Percentiles rank a stretch among this genome's conserved stretches.
Conservation (phyloP, 306 rosid species). For the Lagenaria siceraria region DNA sequence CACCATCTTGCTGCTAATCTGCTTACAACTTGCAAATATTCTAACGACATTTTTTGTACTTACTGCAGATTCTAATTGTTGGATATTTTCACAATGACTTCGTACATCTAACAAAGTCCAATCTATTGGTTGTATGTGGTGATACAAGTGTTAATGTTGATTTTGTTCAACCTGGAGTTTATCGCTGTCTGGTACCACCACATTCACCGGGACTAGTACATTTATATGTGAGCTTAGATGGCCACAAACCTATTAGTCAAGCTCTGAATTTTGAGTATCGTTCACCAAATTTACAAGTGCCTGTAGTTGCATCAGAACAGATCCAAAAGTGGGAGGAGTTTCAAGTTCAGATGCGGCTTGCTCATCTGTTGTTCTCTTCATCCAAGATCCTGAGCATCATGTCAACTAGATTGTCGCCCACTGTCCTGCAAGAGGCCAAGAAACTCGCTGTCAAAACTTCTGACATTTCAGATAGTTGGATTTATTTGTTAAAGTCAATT, state of each 20-base stretch:
- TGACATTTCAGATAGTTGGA: constrained; percentile 51
- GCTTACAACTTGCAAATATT: background rate
- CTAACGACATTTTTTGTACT: background rate
- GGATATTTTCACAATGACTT: constrained; percentile 56
- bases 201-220: constrained; percentile 49
- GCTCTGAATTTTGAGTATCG: constrained; percentile 71
- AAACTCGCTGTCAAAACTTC: constrained; percentile 47
- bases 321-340: constrained; percentile 46
- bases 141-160: constrained; percentile 47
- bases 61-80: constrained; percentile 63
- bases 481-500: constrained; percentile 34
- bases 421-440: constrained; percentile 46
- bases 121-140: constrained; percentile 59
- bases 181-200: constrained; percentile 58
- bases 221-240: constrained; percentile 66
- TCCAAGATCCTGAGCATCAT: constrained; percentile 41
- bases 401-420: constrained; percentile 39
- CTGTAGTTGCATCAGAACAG: constrained; percentile 29
- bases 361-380: constrained; percentile 52
- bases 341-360: constrained; percentile 59
- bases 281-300: constrained; percentile 33
- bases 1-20: background rate
- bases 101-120: constrained; percentile 45
- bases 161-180: constrained; percentile 74
- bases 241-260: constrained; percentile 79